Evolutionary conservation across 1,284 basidiomycete species (phyloP), one percentile per base, ranked within the genome.

Genomic region (Inonotus obliquus): DNA sequence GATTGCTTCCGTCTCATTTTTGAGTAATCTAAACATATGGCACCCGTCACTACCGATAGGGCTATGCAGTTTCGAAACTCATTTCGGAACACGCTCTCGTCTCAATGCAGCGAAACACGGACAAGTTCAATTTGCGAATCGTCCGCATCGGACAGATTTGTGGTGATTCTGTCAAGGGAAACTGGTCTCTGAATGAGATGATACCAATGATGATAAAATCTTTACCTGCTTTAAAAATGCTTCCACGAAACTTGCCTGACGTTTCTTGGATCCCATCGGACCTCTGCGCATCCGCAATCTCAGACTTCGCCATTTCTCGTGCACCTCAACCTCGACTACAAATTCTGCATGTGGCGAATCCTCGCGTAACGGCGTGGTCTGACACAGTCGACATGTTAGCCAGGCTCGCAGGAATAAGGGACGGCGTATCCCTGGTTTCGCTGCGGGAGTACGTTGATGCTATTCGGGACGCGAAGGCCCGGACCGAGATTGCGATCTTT

Each of bases 21-120:
- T 11, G 14, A n/a, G 32, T 23, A 52, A 9, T 52, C 17, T 52
- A 4, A 44, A 19, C 7, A 44, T 4, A 23, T 17, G 14, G 17
- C 27, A 21, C 57, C 9, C 25, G 23, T 19, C 17, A 29, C 25
- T 17, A 32, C 17, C 32, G 21, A 37, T 10, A 63, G 61, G 68
- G 69, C 4, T 70, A 70, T 54, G 54, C 65, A 4, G 51, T 66
- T 35, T 63, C 66, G 13, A 70, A 70, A 47, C 62, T 65, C 54
- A 63, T 68, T 39, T 60, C 67, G 5, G 69, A 70, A 29, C 59
- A 67, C 27, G 47, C 65, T 23, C 59, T 70, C 1, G 53, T 60
- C 44, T 37, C 57, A 17, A 39, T 67, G 4, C 58, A 57, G 13
- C 29, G 21, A 7, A 14, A 45, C 1, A 38, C 19, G 9, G 23